phyloP scores from a whole-genome alignment of 352 stramenopile species.

The Plasmopara viticola region DNA sequence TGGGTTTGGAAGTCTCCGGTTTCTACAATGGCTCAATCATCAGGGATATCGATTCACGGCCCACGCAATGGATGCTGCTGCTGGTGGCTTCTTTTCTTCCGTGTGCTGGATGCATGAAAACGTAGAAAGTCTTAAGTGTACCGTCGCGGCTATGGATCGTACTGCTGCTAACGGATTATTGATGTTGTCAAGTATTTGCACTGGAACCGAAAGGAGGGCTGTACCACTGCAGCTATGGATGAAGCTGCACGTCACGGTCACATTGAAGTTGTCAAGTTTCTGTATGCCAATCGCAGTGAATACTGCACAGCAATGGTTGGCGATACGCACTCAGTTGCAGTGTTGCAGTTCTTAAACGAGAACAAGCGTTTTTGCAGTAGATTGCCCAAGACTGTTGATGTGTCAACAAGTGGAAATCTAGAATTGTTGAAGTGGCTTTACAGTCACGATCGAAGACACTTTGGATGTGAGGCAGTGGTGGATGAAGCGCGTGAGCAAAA shows the following conservation, averaged over 20 bases:
- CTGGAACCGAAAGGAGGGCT: constrained; percentile 31
- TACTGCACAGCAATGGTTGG: constrained; percentile 27
- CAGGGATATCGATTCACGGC: constrained; percentile 26
- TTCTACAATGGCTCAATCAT: constrained; percentile 28
- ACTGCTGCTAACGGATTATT: constrained; percentile 23
- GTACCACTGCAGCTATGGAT: constrained; percentile 37
- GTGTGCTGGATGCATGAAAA: constrained; percentile 28
- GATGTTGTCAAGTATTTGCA: constrained; percentile 30
- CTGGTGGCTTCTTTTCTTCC: constrained; percentile 18
- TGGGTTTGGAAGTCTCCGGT: constrained; percentile 23
- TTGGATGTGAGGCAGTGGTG: constrained; percentile 25
- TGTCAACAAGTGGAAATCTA: constrained; percentile 26
- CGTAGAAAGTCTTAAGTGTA: constrained; percentile 13
- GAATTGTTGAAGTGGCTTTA: constrained; percentile 38
- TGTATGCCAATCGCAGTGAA: constrained; percentile 30
- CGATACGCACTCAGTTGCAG: constrained; percentile 22
- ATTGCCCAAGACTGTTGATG: constrained; percentile 21
- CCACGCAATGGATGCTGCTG: constrained; percentile 24
- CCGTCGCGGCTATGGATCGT: constrained; percentile 26
- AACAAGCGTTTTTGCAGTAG: constrained; percentile 23
- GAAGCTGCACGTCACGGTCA: constrained; percentile 28
- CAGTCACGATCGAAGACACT: constrained; percentile 23
- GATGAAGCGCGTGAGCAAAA: constrained; percentile 24
- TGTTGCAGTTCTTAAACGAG: constrained; percentile 32
- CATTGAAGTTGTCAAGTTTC: constrained; percentile 27